A percentile compares a stretch with the other conserved stretches of the same genome.
These are phyloP conservation scores for Saccharomycopsis sp. DNA, from an alignment of 805 yeast species.

Conservation along the genomic window DNA sequence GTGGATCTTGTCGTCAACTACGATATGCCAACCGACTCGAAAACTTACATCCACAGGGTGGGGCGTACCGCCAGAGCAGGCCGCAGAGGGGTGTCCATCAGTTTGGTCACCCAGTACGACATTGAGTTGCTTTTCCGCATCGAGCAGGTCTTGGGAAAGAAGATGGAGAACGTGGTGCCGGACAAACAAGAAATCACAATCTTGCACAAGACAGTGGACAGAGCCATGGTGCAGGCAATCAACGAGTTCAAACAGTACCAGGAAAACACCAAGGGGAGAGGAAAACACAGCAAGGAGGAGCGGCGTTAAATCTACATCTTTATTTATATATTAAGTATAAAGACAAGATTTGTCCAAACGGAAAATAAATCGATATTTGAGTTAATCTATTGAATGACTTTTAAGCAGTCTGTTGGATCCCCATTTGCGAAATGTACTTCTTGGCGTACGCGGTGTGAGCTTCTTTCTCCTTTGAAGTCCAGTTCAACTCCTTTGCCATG, in stretches of 20 bases:
- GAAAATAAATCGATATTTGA: not conserved
- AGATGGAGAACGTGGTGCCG: conserved; percentile 74
- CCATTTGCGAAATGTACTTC: conserved; percentile 56
- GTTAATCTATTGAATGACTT: no score
- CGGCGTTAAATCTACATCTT: no score
- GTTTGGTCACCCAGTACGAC: conserved; percentile 91
- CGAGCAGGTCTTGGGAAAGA: conserved; percentile 78
- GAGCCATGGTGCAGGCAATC: conserved; percentile 85
- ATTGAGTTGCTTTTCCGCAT: conserved; percentile 80
- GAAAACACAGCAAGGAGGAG: no score
- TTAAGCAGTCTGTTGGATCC: conserved; percentile 25
- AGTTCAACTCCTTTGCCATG: conserved; percentile 70
- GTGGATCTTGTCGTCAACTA: conserved; percentile 72
- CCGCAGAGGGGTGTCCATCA: conserved; percentile 75
- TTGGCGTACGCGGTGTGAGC: conserved; percentile 44
- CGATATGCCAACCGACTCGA: conserved; percentile 78
- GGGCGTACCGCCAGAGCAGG: conserved; percentile 97
- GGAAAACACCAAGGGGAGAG: conserved; percentile 22
- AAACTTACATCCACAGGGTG: conserved; percentile 78
- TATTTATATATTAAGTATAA: not conserved
- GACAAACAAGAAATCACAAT: conserved; percentile 62
- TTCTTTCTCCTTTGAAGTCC: conserved; percentile 56
- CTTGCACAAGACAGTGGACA: conserved; percentile 79
- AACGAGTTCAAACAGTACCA: conserved; percentile 28
- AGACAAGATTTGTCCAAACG: not conserved